A percentile compares a stretch with the other conserved stretches of the same genome.
These are phyloP conservation scores for Metschnikowia vanudenii DNA, from an alignment of 805 yeast genomes.

Conservation along the genomic window DNA sequence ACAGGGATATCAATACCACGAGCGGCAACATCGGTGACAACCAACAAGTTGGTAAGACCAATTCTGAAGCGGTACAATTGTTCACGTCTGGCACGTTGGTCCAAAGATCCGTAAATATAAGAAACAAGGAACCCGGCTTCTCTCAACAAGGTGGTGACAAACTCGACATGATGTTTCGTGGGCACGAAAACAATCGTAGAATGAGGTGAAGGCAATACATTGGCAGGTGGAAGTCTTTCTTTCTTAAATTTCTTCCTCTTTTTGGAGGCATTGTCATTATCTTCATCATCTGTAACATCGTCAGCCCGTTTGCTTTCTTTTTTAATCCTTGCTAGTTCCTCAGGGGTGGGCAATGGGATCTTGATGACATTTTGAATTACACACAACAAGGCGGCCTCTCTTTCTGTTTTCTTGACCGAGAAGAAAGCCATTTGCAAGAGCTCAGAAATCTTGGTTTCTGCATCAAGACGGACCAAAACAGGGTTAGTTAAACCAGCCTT, in stretches of 20 bases:
- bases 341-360: slow-evolving; percentile 75
- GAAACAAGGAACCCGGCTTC: slow-evolving; percentile 85
- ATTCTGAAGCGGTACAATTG: slow-evolving; percentile 82
- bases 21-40: slow-evolving; percentile 97
- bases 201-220: slow-evolving; percentile 75
- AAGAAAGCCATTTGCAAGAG: slow-evolving; percentile 87
- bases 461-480: slow-evolving; percentile 85
- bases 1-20: slow-evolving; percentile 99
- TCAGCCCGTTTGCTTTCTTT: slow-evolving; percentile 56
- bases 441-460: slow-evolving; percentile 88
- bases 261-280: slow-evolving; percentile 25
- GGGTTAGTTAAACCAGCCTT: slow-evolving; percentile 95
- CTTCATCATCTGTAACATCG: slow-evolving; percentile 36
- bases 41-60: slow-evolving; percentile 82
- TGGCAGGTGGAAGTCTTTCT: slow-evolving; percentile 71
- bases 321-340: slow-evolving; percentile 53
- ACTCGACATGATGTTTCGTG: slow-evolving; percentile 97
- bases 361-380: slow-evolving; percentile 82
- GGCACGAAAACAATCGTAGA: slow-evolving; percentile 95
- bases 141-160: slow-evolving; percentile 65
- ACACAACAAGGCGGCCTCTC: slow-evolving; percentile 82
- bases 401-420: slow-evolving; percentile 74
- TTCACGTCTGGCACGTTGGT: slow-evolving; percentile 90
- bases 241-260: slow-evolving; percentile 45
- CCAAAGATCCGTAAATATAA: slow-evolving; percentile 89